A percentile compares a stretch with the other conserved stretches of the same genome.
These are phyloP conservation scores for Pyrenophora tritici-repentis DNA, from an alignment of 2,329 filamentous ascomycete genomes.

Conservation along the genomic window DNA sequence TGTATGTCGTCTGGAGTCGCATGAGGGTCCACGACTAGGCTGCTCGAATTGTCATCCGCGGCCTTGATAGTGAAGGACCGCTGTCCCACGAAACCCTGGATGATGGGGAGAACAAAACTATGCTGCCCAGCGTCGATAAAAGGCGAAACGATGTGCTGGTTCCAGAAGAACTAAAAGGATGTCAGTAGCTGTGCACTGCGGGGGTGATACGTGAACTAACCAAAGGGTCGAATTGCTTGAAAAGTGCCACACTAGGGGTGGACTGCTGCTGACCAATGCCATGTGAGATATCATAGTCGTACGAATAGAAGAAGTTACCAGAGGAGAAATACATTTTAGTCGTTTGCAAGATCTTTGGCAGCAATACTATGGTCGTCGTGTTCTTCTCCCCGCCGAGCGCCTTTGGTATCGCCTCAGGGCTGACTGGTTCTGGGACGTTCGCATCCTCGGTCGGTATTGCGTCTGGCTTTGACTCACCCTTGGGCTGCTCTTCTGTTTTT, in stretches of 20 bases:
- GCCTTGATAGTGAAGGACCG: constrained; percentile 73
- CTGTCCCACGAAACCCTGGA: constrained; percentile 95
- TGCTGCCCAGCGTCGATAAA: constrained; percentile 77
- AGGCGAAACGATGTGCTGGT: constrained; percentile 71
- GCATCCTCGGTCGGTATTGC: constrained; percentile 28
- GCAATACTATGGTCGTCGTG: constrained; percentile 52
- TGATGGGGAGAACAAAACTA: constrained; percentile 74
- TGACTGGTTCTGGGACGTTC: constrained; percentile 26
- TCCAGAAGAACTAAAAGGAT: constrained; percentile 79
- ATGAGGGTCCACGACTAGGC: constrained; percentile 41
- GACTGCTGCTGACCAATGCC: constrained; percentile 54
- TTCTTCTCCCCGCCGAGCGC: constrained; percentile 40
- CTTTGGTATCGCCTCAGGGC: constrained; percentile 44
- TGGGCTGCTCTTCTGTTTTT: constrained; percentile 28
- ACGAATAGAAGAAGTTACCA: constrained; percentile 90
- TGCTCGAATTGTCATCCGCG: constrained; percentile 43
- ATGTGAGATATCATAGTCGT: constrained; percentile 89
- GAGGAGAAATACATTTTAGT: constrained; percentile 82
- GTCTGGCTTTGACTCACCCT: constrained; percentile 25
- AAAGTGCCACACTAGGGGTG: constrained; percentile 63
- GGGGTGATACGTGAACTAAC: constrained; percentile 45
- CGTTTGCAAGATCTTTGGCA: constrained; percentile 84
- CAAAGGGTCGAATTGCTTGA: constrained; percentile 72
- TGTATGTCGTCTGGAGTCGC: constrained; percentile 44
- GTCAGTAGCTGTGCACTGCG: constrained; percentile 1